Base-by-base conservation (phyloP, 2,329 filamentous ascomycete species). In the Triangularia setosa region DNA sequence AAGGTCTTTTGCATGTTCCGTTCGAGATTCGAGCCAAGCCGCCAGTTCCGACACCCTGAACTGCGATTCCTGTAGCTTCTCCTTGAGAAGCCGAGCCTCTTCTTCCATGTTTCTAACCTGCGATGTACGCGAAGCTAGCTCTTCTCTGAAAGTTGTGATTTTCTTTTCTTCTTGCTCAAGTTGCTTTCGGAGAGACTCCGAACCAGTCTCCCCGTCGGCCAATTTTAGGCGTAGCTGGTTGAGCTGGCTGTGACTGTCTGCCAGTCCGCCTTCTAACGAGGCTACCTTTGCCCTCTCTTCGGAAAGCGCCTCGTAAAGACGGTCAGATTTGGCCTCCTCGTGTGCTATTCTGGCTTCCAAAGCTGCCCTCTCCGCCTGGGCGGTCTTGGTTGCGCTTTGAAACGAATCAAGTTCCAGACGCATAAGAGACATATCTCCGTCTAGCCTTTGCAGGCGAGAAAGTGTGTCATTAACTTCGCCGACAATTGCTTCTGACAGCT, bases 201-300 rank as follows among this genome's bases (percentile, higher is more conserved):
- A 93, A 4, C 92, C 92, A 2, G 88, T 93, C 75, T 95, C 92
- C 16, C 92, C 93, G 68, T 93, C 90, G 1, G 90, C 87, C 72
- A 96, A 88, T 74, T 90, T 90, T 16, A 81, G 80, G 63, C 91
- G 86, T 23, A 96, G 79, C 27, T 84, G 80, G 64, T 83, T 84
- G 23, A 96, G 81, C 70, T 95, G 89, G 14, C 83, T 79, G 44
- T 90, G 87, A 65, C 90, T 87, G 63, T 90, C 87, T 1, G 83
- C 80, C 2, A 87, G 75, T 70, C 89, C 85, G 27, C 72, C 74
- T 70, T 88, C 85, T 0, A 89, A 75, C 2, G 83, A 81, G n/a
- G 73, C 65, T 2, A 81, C 80, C 70, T 81, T 84, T 16, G 85
- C 84, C 71, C 81, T 81, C 68, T 86, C 83, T 61, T 81, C 81